Base-by-base conservation (phyloP, 129 eudicot genomes). In the Escallonia rubra region DNA sequence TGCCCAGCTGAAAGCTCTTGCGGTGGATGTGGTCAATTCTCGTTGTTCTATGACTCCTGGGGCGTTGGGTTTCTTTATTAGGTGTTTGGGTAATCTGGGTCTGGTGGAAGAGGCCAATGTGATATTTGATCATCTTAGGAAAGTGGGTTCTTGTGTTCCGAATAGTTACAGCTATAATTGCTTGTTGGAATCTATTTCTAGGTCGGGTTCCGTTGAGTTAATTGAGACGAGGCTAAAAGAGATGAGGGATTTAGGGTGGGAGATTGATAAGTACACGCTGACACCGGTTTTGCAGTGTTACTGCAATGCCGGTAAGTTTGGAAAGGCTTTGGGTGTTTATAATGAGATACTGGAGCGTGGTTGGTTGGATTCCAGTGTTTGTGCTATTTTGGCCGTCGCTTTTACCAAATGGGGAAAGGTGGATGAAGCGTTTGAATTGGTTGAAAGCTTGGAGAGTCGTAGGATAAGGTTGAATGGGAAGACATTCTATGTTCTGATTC, bases 221-320 rank as follows among this genome's bases (percentile, higher is more conserved):
- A 69, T 86, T 69, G 90, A 87, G 71, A 16, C 9, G 66, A 85
- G 97, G 73, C 71, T 91, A 83, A 79, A 66, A 42, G 97, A 85
- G 76, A 87, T 85, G 97, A 68, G 58, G 52, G 78, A 61, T 50
- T 63, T 65, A 1, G 90, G 93, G 5, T 85, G 81, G 83, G 59
- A 73, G 6, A 73, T 80, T 8, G 96, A 91, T 79, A 87, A 81
- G 90, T 82, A 80, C 68, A 80, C 93, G n/a, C 64, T 81, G 66
- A 87, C 97, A 0, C 81, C 96, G 2, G 77, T 82, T 10, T 74
- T 91, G 83, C 88, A 81, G 76, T 83, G 95, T 78, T 88, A 83
- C 76, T 85, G 86, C 76, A 85, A 68, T 69, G 88, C 86, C 3
- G 78, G 83, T 45, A 57, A 63, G 69, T 85, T 83, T 67, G 90